Conservation (phyloP, 148 eudicot species). For the Arctostaphylos glauca region DNA sequence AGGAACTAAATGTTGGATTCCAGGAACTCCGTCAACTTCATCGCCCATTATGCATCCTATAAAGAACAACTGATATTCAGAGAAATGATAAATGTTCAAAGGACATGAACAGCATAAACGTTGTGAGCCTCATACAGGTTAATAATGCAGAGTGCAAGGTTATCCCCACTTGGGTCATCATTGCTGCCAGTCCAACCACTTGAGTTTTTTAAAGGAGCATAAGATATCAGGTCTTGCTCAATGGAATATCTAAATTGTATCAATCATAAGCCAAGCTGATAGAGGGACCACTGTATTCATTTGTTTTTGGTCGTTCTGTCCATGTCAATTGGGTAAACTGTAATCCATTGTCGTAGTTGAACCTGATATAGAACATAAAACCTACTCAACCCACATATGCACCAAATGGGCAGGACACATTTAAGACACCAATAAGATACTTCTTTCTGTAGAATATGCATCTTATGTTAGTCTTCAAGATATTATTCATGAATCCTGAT, state of each 20-base stretch:
- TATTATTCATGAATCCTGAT: background rate
- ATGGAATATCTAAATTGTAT: background rate
- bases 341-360: background rate
- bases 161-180: background rate
- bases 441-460: background rate
- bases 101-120: background rate
- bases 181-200: background rate
- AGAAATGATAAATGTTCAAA: background rate
- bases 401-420: background rate
- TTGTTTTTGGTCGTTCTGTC: background rate
- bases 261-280: background rate
- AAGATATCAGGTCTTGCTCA: background rate
- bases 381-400: background rate
- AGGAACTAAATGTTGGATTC: slow-evolving; percentile 81
- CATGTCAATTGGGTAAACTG: background rate
- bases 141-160: background rate
- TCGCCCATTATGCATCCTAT: slow-evolving; percentile 93
- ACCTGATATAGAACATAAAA: background rate
- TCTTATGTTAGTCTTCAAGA: background rate
- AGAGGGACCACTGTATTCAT: background rate
- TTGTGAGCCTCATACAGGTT: background rate
- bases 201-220: background rate
- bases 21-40: slow-evolving; percentile 89
- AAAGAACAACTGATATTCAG: slow-evolving; percentile 10
- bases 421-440: background rate